Evolutionary conservation across 495 filamentous ascomycete species (phyloP), one percentile per base, ranked within the genome.

Genomic region (Chaetomidium leptoderma): DNA sequence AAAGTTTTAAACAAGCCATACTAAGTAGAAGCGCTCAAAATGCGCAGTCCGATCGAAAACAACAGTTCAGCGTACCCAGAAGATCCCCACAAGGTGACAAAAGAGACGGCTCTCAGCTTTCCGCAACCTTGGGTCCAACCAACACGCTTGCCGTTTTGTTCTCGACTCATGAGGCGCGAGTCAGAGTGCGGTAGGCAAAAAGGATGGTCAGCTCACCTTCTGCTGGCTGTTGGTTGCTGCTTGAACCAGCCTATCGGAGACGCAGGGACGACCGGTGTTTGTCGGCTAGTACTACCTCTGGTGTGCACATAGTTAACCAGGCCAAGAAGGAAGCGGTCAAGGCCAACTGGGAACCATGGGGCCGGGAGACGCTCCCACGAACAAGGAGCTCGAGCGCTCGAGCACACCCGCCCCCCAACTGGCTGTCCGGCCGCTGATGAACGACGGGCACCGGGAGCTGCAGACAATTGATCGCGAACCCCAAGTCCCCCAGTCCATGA

Each of bases 311-410:
- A 44, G 27, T 1, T 6, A 17, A 0, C 10, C 6, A 11, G n/a
- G n/a, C n/a, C n/a, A n/a, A n/a, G n/a, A 39, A 53, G 42, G 40
- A 61, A 55, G 65, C 65, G 65, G 65, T 63, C 65, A 67, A 60
- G 50, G 39, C 33, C 54, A 55, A 53, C 55, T 62, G 59, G n/a
- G 55, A 39, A 54, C 59, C 55, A 39, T 48, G 49, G 47, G 43
- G 54, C 54, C 50, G 59, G 48, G 54, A 62, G 43, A 58, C 35
- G 47, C 48, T 37, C 21, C 46, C 23, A 19, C 5, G 10, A 33
- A 48, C 45, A 30, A 30, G 24, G 9, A 48, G 17, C 27, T 19
- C 10, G 2, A 43, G 10, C 39, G n/a, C n/a, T n/a, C n/a, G n/a
- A n/a, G n/a, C n/a, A n/a, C n/a, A n/a, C n/a, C n/a, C n/a, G n/a